These are phyloP conservation scores for Trichopus zeylanicus DNA, from an alignment of 116 monocot species.

Conservation along the genomic window DNA sequence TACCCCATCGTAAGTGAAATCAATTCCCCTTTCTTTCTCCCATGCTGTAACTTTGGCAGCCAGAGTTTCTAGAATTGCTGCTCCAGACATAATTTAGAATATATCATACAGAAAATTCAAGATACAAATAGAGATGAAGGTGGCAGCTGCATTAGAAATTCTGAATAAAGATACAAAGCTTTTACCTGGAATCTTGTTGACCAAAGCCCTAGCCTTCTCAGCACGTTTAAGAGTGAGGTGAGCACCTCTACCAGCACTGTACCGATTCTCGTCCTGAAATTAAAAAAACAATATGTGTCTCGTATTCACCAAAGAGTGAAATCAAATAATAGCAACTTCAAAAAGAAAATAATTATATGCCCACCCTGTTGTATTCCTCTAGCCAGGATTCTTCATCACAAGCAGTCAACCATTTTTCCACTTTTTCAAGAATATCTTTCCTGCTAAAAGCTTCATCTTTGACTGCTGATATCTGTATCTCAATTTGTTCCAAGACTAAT, in stretches of 20 bases:
- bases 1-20: slow-evolving; percentile 89
- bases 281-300: background rate
- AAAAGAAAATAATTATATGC: slow-evolving; percentile 5
- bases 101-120: background rate
- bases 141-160: background rate
- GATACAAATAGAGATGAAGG: background rate
- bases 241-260: slow-evolving; percentile 89
- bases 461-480: slow-evolving; percentile 55
- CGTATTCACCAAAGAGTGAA: too few species aligned
- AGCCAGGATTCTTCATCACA: slow-evolving; percentile 94
- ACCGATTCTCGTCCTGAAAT: slow-evolving; percentile 92
- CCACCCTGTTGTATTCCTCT: slow-evolving; percentile 92
- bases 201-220: slow-evolving; percentile 84
- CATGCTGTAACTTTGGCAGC: slow-evolving; percentile 53
- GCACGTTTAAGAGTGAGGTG: slow-evolving; percentile 86
- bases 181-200: slow-evolving; percentile 78
- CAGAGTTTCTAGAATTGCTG: slow-evolving; percentile 66
- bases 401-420: slow-evolving; percentile 91
- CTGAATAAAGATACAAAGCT: background rate
- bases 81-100: background rate
- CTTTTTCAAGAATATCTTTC: slow-evolving; percentile 91
- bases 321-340: background rate
- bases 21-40: slow-evolving; percentile 71
- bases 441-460: slow-evolving; percentile 93
- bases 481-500: slow-evolving; percentile 75